These are phyloP conservation scores for Coffea eugenioides DNA, from an alignment of 257 asterid species.

Conservation along the genomic window DNA sequence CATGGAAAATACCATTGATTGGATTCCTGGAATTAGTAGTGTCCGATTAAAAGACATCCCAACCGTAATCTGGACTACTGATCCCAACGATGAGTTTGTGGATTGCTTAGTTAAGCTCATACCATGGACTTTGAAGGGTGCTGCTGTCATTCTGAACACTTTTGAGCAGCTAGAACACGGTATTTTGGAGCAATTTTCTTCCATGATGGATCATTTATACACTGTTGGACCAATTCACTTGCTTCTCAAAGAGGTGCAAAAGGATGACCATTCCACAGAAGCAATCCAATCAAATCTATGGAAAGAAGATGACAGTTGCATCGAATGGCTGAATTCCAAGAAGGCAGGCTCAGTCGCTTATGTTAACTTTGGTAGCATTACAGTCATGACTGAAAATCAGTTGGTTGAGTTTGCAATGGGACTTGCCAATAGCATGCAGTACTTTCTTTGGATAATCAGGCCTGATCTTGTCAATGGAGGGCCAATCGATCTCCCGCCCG, in stretches of 20 bases:
- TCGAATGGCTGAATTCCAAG: constrained; percentile 10
- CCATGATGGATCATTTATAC: constrained; percentile 11
- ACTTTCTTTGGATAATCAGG: constrained; percentile 17
- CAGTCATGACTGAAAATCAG: constrained; percentile 4
- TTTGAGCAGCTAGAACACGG: constrained; percentile 10
- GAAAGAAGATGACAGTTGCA: constrained; percentile 15
- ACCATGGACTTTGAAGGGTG: background rate
- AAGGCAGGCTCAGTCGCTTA: constrained; percentile 4
- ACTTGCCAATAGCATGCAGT: constrained; percentile 11
- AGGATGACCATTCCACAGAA: background rate
- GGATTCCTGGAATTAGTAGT: constrained; percentile 20
- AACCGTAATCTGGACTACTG: constrained; percentile 14
- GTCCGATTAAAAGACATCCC: constrained; percentile 12
- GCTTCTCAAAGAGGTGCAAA: background rate
- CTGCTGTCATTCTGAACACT: background rate
- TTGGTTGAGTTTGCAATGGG: constrained; percentile 18
- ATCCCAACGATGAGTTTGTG: constrained; percentile 10
- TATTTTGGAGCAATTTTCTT: background rate
- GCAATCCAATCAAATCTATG: constrained; percentile 8
- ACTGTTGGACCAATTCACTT: constrained; percentile 14
- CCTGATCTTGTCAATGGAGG: constrained; percentile 16
- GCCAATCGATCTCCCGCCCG: background rate
- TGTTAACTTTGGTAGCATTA: constrained; percentile 13
- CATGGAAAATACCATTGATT: constrained; percentile 22
- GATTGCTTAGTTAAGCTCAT: background rate